Evolutionary conservation across 768 basidiomycete genomes (phyloP).

Genomic region (Rhizopogon salebrosus): DNA sequence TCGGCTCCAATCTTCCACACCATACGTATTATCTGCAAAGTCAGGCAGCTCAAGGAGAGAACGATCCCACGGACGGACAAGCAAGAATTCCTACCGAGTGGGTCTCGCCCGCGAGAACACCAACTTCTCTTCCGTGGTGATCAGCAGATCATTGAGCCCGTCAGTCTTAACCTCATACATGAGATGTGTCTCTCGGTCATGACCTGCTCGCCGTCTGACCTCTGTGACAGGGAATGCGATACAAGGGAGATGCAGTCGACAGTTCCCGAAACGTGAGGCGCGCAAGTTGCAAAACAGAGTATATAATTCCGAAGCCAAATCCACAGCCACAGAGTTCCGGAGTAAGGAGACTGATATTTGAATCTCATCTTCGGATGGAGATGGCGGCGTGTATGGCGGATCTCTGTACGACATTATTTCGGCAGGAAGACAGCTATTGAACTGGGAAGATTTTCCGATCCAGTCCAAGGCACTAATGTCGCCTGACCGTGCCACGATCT

Average conservation of each 20-base stretch:
- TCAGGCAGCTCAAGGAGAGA: neutral
- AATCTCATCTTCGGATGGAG: no score
- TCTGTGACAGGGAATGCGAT: no score
- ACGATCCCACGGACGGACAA: conserved; percentile 10
- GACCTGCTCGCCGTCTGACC: no score
- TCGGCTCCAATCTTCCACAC: no score
- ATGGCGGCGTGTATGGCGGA: neutral
- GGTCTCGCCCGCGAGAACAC: no score
- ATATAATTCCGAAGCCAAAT: neutral
- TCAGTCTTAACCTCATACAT: no score
- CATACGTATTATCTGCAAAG: neutral
- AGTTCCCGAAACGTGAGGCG: neutral
- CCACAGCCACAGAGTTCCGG: neutral
- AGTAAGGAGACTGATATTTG: neutral
- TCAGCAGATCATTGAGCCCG: no score
- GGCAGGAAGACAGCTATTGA: conserved; percentile 4
- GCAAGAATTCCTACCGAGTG: neutral
- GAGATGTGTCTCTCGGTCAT: no score
- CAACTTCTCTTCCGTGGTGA: no score
- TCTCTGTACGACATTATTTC: neutral
- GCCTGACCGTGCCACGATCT: neutral
- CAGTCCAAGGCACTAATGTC: neutral
- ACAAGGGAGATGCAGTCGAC: no score
- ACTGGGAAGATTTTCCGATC: neutral
- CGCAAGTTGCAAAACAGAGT: neutral